phyloP scores from a whole-genome alignment of 805 yeast species.

The Candida silvatica region DNA sequence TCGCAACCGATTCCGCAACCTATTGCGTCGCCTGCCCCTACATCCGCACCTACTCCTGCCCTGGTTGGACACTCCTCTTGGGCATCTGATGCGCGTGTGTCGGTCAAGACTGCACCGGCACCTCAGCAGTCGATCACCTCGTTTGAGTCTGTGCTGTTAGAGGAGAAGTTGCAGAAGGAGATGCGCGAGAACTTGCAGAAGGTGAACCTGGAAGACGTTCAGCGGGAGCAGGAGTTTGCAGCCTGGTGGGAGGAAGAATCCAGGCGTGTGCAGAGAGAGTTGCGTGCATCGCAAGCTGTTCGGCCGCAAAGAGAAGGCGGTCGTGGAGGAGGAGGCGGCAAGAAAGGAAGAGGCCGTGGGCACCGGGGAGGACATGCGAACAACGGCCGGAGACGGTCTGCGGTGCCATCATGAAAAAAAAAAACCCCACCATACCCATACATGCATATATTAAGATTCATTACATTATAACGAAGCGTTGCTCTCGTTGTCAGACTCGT shows the following conservation, averaged over 20 bases:
- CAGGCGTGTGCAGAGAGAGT: constrained; percentile 44
- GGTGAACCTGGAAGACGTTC: constrained; percentile 53
- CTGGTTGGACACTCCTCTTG: too few species aligned
- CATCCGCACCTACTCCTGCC: too few species aligned
- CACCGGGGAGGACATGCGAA: too few species aligned
- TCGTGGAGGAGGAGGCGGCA: too few species aligned
- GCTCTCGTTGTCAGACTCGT: constrained; percentile 2
- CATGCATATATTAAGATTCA: not conserved
- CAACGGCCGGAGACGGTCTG: too few species aligned
- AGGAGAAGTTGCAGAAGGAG: constrained; percentile 18
- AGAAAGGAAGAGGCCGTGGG: too few species aligned
- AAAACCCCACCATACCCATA: not conserved
- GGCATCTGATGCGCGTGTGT: not conserved
- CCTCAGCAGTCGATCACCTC: constrained; percentile 11
- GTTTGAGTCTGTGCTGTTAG: constrained; percentile 17
- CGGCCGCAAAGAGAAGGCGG: too few species aligned
- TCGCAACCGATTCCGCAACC: too few species aligned
- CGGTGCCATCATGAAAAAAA: not conserved
- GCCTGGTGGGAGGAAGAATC: constrained; percentile 85
- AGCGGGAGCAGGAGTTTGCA: constrained; percentile 77
- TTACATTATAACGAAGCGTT: not conserved
- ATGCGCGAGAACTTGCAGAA: constrained; percentile 17
- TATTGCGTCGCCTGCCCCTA: too few species aligned
- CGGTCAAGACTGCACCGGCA: not conserved
- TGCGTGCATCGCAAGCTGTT: too few species aligned